These are phyloP conservation scores for Komagataella mondaviorum DNA, from an alignment of 805 yeast species.

Conservation along the genomic window DNA sequence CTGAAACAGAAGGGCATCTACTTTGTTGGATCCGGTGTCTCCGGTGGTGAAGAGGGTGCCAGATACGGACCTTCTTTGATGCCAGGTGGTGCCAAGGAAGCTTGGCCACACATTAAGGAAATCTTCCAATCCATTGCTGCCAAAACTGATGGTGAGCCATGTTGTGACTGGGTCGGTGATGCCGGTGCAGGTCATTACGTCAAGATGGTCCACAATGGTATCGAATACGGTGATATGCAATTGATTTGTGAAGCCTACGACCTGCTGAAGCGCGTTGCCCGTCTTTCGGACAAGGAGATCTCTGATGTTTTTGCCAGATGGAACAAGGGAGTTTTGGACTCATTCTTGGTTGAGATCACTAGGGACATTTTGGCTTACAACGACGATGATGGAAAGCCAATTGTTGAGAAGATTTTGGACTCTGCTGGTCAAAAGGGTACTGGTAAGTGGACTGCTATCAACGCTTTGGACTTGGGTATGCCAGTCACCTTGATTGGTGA, in stretches of 20 bases:
- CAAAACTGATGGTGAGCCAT: constrained; percentile 96
- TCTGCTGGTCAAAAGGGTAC: constrained; percentile 99
- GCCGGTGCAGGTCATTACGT: constrained; percentile 99
- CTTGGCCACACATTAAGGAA: constrained; percentile 97
- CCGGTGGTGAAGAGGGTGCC: constrained; percentile 99
- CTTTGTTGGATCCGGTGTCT: constrained; percentile 98
- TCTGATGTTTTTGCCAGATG: constrained; percentile 84
- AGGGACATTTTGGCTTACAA: constrained; percentile 85
- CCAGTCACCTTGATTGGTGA: constrained; percentile 98
- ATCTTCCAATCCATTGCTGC: constrained; percentile 96
- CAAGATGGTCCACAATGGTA: constrained; percentile 99
- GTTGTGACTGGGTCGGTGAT: constrained; percentile 99
- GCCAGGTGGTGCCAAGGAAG: constrained; percentile 98
- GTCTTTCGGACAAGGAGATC: constrained; percentile 81
- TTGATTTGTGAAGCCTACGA: constrained; percentile 97
- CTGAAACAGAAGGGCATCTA: constrained; percentile 75
- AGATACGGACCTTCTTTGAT: constrained; percentile 97
- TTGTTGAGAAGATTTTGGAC: constrained; percentile 94
- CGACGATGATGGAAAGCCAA: constrained; percentile 83
- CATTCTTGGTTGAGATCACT: constrained; percentile 93
- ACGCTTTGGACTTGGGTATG: constrained; percentile 95
- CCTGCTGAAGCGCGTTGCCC: constrained; percentile 87
- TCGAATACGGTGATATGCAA: constrained; percentile 99
- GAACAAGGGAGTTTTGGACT: constrained; percentile 97
- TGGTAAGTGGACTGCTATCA: constrained; percentile 99